phyloP scores from a whole-genome alignment of 257 asterid species.

The Capsicum pubescens region DNA sequence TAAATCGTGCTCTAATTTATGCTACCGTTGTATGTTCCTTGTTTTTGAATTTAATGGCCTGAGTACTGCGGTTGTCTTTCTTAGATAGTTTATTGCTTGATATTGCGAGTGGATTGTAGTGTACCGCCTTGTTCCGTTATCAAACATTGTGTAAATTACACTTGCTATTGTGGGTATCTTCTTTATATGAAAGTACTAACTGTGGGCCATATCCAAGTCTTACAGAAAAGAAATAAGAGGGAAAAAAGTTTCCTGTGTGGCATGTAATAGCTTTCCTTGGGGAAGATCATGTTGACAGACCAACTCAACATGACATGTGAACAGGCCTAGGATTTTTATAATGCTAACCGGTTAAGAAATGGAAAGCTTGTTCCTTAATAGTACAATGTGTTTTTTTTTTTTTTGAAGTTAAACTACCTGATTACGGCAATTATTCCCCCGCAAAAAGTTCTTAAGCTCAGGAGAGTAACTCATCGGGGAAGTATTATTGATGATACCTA shows the following conservation, averaged over 20 bases:
- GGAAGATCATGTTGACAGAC: not conserved
- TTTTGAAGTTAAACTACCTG: not conserved
- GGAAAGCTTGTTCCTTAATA: not conserved
- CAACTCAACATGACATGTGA: not conserved
- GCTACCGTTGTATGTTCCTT: not conserved
- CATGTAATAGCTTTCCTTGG: constrained; percentile 20
- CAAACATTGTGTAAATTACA: not conserved
- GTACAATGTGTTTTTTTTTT: not conserved
- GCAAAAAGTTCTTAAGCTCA: constrained; percentile 15
- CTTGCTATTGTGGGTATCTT: constrained; percentile 17
- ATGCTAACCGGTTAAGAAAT: not conserved
- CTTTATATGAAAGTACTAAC: not conserved
- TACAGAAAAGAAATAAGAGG: not conserved
- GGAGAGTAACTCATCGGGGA: not conserved
- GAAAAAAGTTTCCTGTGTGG: not conserved
- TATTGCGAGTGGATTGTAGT: constrained; percentile 19
- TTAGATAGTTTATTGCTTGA: not conserved
- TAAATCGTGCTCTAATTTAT: not conserved
- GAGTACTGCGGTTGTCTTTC: not conserved
- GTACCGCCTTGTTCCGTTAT: not conserved
- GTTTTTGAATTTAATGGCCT: not conserved
- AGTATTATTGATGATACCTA: not conserved
- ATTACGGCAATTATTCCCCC: not conserved
- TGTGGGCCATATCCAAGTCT: not conserved
- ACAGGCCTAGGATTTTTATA: not conserved